A percentile compares a stretch with the other conserved stretches of the same genome.
Evolutionary conservation across 129 eudicot genomes (phyloP).

Genomic region (Artemisia annua): DNA sequence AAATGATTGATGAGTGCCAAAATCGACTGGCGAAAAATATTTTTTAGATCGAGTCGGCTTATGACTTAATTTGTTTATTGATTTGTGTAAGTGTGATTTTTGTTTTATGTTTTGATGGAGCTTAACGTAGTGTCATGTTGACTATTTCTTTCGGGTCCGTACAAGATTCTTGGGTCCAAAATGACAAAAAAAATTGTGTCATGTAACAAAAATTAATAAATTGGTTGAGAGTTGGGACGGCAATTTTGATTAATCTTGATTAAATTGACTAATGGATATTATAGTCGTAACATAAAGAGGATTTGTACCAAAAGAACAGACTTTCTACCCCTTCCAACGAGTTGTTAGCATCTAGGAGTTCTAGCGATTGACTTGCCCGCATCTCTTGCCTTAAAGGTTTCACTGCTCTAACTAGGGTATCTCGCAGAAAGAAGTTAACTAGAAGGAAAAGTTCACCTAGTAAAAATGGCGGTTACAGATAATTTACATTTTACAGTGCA

Average conservation of each 20-base stretch:
- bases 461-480: background rate
- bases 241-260: slow-evolving; percentile 4
- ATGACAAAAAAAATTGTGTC: background rate
- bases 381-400: no score
- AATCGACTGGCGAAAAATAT: background rate
- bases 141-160: slow-evolving; percentile 20
- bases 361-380: no score
- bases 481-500: background rate
- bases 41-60: slow-evolving; percentile 11
- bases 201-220: slow-evolving; percentile 7
- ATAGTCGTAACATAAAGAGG: no score
- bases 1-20: background rate
- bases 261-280: background rate
- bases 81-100: slow-evolving; percentile 15
- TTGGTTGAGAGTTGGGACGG: slow-evolving; percentile 24
- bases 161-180: slow-evolving; percentile 26
- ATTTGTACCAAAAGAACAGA: no score
- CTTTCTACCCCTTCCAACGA: no score
- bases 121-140: slow-evolving; percentile 32
- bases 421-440: no score
- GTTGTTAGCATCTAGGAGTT: no score
- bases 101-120: slow-evolving; percentile 27
- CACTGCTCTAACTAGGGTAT: no score
- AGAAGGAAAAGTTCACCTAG: no score
- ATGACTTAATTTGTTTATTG: background rate